phyloP scores from a whole-genome alignment of 2,329 filamentous ascomycete species.

The Colletotrichum falcatum region DNA sequence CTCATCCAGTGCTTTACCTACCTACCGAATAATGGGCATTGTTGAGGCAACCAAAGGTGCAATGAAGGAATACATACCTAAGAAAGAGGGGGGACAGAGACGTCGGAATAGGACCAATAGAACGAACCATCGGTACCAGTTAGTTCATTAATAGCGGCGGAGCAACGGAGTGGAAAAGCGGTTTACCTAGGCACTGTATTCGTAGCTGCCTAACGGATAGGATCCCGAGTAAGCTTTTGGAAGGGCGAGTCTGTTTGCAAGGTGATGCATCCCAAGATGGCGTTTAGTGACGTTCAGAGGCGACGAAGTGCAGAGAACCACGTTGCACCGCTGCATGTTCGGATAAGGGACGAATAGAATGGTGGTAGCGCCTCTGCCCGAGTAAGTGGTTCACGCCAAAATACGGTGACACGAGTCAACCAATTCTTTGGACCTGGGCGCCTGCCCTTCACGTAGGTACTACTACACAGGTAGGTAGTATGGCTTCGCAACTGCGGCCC shows the following conservation, averaged over 20 bases:
- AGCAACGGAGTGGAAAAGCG: background rate
- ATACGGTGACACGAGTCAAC: slow-evolving; percentile 18
- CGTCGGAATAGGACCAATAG: background rate
- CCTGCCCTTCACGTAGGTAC: slow-evolving; percentile 1
- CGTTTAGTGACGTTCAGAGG: background rate
- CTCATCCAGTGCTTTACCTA: slow-evolving; percentile 14
- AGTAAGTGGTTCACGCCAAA: slow-evolving; percentile 17
- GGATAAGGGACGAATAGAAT: slow-evolving; percentile 18
- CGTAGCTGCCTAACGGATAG: too few relatives aligned
- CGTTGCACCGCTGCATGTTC: background rate
- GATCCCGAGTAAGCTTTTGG: slow-evolving; percentile 19
- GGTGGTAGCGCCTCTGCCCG: background rate
- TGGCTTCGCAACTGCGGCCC: slow-evolving; percentile 15
- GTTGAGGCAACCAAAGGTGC: background rate
- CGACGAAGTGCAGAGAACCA: background rate
- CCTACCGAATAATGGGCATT: slow-evolving; percentile 1
- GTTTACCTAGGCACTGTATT: too few relatives aligned
- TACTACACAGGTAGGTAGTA: too few relatives aligned
- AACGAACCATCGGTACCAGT: slow-evolving; percentile 2
- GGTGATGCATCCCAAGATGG: slow-evolving; percentile 3
- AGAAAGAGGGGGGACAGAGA: background rate
- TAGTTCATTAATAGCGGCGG: background rate
- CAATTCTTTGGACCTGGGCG: background rate
- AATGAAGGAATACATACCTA: slow-evolving; percentile 6
- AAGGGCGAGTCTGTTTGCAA: background rate